Evolutionary conservation across 495 filamentous ascomycete genomes (phyloP).

Genomic region (Trichocladium antarcticum): DNA sequence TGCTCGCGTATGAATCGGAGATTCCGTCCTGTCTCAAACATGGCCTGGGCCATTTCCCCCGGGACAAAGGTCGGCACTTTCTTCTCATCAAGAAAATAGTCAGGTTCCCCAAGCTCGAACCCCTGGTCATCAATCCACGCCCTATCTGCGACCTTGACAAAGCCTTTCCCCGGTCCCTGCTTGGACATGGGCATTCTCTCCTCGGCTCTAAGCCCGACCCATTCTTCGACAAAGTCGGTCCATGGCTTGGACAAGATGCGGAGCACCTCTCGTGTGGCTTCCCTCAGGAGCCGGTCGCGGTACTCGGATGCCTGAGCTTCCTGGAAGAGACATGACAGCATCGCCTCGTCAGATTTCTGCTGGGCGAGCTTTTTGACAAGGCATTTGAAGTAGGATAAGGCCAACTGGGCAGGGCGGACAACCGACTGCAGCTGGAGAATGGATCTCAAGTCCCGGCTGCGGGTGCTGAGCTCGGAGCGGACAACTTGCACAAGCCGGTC

Average conservation of each 20-base stretch:
- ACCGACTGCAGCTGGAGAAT: slow-evolving; percentile 59
- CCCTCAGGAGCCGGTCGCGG: slow-evolving; percentile 47
- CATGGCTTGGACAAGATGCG: slow-evolving; percentile 56
- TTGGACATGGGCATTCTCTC: slow-evolving; percentile 39
- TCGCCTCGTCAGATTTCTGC: slow-evolving; percentile 51
- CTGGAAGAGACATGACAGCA: slow-evolving; percentile 57
- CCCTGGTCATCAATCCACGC: slow-evolving; percentile 45
- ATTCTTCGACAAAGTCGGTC: slow-evolving; percentile 59
- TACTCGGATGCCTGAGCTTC: slow-evolving; percentile 54
- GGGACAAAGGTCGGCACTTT: slow-evolving; percentile 59
- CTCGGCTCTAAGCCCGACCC: slow-evolving; percentile 61
- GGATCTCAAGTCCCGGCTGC: slow-evolving; percentile 34
- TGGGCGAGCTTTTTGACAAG: slow-evolving; percentile 47
- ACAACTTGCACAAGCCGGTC: slow-evolving; percentile 44
- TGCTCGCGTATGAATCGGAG: slow-evolving; percentile 60
- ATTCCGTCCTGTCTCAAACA: slow-evolving; percentile 71
- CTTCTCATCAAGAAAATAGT: slow-evolving; percentile 49
- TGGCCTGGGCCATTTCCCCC: slow-evolving; percentile 48
- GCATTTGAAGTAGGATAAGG: slow-evolving; percentile 50
- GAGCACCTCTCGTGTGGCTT: slow-evolving; percentile 56
- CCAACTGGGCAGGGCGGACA: slow-evolving; percentile 49
- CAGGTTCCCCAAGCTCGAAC: slow-evolving; percentile 39
- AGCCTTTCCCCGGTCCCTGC: slow-evolving; percentile 38
- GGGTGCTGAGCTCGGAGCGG: slow-evolving; percentile 43
- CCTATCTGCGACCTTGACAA: slow-evolving; percentile 51